Evolutionary conservation across 2,329 filamentous ascomycete genomes (phyloP).

Genomic region (Periconia digitata): DNA sequence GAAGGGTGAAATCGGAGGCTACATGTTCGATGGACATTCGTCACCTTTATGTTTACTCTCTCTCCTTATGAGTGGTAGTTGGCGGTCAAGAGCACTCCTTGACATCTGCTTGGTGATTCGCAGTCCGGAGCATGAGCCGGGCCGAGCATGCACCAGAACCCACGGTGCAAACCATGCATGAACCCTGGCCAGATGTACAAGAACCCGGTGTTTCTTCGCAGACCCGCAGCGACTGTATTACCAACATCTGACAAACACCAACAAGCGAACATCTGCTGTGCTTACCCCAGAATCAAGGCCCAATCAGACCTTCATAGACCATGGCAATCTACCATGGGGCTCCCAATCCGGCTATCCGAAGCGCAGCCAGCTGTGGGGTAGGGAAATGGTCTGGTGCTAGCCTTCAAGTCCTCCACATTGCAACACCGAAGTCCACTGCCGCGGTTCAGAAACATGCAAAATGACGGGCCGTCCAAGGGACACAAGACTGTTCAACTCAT

Average conservation of each 20-base stretch:
- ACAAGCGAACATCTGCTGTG: neutral
- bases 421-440: conserved; percentile 23
- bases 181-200: too few relatives aligned
- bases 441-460: conserved; percentile 6
- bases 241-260: neutral
- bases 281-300: neutral
- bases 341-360: conserved; percentile 7
- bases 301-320: conserved; percentile 10
- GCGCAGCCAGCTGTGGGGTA: conserved; percentile 30
- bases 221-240: neutral
- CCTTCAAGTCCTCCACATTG: conserved; percentile 1
- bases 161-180: too few relatives aligned
- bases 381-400: conserved; percentile 4
- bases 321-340: conserved; percentile 7
- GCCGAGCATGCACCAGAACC: too few relatives aligned
- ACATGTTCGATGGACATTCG: too few relatives aligned
- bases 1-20: neutral
- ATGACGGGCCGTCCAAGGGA: too few relatives aligned
- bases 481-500: neutral
- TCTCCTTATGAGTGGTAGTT: too few relatives aligned
- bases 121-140: too few relatives aligned
- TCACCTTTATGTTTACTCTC: too few relatives aligned
- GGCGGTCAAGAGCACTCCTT: too few relatives aligned
- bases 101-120: too few relatives aligned
- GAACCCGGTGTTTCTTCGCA: too few relatives aligned